phyloP scores from a whole-genome alignment of 306 rosid species.

The Lathyrus tuberosus region DNA sequence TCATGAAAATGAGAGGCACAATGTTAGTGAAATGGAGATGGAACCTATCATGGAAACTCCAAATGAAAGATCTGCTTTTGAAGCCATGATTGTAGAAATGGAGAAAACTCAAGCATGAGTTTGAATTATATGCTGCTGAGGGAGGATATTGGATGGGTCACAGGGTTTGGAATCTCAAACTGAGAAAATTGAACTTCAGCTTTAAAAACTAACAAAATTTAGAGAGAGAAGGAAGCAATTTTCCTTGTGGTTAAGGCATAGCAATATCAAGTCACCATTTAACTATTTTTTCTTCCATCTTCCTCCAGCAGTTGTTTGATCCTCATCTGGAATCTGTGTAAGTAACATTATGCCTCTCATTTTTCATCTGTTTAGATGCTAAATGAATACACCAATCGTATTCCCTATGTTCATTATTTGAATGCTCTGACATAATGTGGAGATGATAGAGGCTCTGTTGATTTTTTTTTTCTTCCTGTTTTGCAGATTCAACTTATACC shows the following conservation, averaged over 20 bases:
- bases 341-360: constrained; percentile 27
- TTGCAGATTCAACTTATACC: constrained; percentile 14
- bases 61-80: constrained; percentile 47
- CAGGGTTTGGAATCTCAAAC: constrained; percentile 48
- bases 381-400: not conserved
- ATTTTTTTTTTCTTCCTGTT: constrained; percentile 5
- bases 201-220: constrained; percentile 42
- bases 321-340: constrained; percentile 39
- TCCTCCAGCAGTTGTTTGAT: constrained; percentile 35
- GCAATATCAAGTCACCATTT: constrained; percentile 17
- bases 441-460: constrained; percentile 4
- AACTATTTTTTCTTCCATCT: constrained; percentile 25
- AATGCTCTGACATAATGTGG: constrained; percentile 22
- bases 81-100: constrained; percentile 55
- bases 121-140: constrained; percentile 34
- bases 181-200: constrained; percentile 50
- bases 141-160: constrained; percentile 40
- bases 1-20: constrained; percentile 41
- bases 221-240: constrained; percentile 18
- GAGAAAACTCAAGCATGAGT: constrained; percentile 47
- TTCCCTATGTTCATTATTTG: not conserved
- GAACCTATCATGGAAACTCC: constrained; percentile 43
- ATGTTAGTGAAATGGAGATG: constrained; percentile 53
- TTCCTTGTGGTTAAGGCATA: not conserved
- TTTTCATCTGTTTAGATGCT: constrained; percentile 2